Base-by-base conservation (phyloP, 306 rosid species). In the Glycine soja region DNA sequence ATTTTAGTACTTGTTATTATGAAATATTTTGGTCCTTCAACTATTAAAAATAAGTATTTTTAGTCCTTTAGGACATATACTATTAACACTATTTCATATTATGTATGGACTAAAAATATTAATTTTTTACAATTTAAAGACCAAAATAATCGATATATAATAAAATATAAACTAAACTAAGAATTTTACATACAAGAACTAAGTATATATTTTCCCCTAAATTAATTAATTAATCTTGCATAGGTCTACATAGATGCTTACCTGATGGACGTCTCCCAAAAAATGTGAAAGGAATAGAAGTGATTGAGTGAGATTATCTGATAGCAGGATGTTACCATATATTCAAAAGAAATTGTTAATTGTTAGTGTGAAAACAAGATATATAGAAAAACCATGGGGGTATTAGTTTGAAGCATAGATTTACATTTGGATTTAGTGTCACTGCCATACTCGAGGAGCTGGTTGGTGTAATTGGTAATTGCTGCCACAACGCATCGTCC, bases 231-330 rank as follows among this genome's bases (percentile, higher is more conserved):
- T n/a, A n/a, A 53, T 7, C 5, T 51, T 51, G 15, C 13, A 12
- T 13, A 51, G 12, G 1, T 5, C 4, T 8, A 57, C 0, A 24
- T 9, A 59, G 11, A 3, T 5, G 13, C 50, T 30, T 78, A 90
- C 98, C 97, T 92, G 98, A 87, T 94, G 98, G 57, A 94, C 83
- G 70, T 94, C 98, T 69, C 98, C 98, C 38, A 91, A 56, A 69
- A 90, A 94, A 83, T 94, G 98, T 16, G 98, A 89, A 45, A 90
- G 95, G 83, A 92, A 94, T 0, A 87, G 63, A 54, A 94, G 90
- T 56, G 97, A 88, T 81, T 94, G 90, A 6, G 98, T 91, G 83
- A 94, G 93, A 80, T 94, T 94, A 76, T 89, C 98, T 94, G 87
- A 45, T 62, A 42, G 9, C 46, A 7, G 46, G 9, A 83, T 14